Base-by-base conservation (phyloP, 306 rosid genomes). In the Dryas alaskensis region DNA sequence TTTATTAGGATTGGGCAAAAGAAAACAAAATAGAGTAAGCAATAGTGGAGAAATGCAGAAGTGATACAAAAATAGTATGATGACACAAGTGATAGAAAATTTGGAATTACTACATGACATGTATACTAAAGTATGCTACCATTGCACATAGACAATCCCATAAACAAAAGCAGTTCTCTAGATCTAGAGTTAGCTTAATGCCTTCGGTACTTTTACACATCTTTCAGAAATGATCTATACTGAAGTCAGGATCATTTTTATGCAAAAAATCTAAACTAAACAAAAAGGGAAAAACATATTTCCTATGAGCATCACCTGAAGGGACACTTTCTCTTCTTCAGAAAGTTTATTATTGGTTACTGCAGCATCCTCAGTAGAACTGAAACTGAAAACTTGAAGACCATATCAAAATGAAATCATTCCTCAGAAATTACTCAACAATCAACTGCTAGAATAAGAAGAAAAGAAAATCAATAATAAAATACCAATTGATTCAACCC, bases 321-420 rank as follows among this genome's bases (percentile, higher is more conserved):
- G 94, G 65, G 66, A 71, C 67, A 80, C 82, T 80, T 89, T 88
- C 68, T 88, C 97, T 82, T 89, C 87, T 76, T 86, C 82, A 0
- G 98, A 85, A 77, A 89, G 81, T 79, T 88, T 86, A 73, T 78
- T 84, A 69, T 44, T 78, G 72, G 86, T 88, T 73, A 83, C 75
- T 39, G 86, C 83, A 68, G 73, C 74, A 63, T 93, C 94, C 79
- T 91, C 80, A 10, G 69, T 81, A 60, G 98, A 87, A 81, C 82
- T 73, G 44, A 85, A 72, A 77, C 89, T 78, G 89, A 77, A 90
- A 89, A 65, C 76, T 74, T 81, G 77, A 60, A 77, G 49, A 61
- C 71, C 70, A 80, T 67, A 83, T 72, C 58, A 39, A 58, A 75
- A 66, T 78, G 54, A 53, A 76, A 81, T 45, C 69, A 81, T 52